Percentiles rank a stretch among this genome's conserved stretches.
Conservation (phyloP, 495 filamentous ascomycete genomes). For the Xylaria longipes region DNA sequence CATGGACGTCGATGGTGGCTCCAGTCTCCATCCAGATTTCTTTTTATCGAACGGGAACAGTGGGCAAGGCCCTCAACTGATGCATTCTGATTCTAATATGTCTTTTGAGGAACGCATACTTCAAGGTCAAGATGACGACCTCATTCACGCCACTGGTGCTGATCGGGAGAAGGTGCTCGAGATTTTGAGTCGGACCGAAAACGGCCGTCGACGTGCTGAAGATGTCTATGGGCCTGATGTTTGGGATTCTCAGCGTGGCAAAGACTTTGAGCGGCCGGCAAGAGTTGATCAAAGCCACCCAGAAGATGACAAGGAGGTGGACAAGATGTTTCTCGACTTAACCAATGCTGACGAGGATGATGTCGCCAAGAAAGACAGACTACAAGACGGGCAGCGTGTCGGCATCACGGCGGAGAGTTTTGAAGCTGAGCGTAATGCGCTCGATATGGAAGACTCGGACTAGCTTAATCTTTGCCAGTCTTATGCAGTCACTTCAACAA, state of each 20-base stretch:
- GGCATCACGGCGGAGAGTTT: constrained; percentile 45
- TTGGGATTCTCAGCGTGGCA: constrained; percentile 40
- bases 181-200: constrained; percentile 47
- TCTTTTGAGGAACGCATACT: constrained; percentile 52
- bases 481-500: neutral
- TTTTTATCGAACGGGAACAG: constrained; percentile 43
- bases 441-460: constrained; percentile 47
- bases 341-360: constrained; percentile 60
- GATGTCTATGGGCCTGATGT: constrained; percentile 47
- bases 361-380: constrained; percentile 40
- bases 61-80: constrained; percentile 43
- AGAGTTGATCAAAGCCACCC: constrained; percentile 38
- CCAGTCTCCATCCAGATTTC: constrained; percentile 43
- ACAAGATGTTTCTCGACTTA: constrained; percentile 61
- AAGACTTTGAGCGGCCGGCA: constrained; percentile 31
- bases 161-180: constrained; percentile 46
- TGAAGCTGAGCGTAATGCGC: constrained; percentile 44
- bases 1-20: constrained; percentile 42
- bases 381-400: constrained; percentile 32
- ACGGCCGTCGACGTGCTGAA: constrained; percentile 47
- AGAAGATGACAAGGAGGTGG: constrained; percentile 52
- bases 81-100: constrained; percentile 40
- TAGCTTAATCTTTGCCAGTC: constrained; percentile 10
- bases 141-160: constrained; percentile 39
- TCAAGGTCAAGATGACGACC: constrained; percentile 41